phyloP scores from a whole-genome alignment of 495 filamentous ascomycete species.

The Usnea hakonensis region DNA sequence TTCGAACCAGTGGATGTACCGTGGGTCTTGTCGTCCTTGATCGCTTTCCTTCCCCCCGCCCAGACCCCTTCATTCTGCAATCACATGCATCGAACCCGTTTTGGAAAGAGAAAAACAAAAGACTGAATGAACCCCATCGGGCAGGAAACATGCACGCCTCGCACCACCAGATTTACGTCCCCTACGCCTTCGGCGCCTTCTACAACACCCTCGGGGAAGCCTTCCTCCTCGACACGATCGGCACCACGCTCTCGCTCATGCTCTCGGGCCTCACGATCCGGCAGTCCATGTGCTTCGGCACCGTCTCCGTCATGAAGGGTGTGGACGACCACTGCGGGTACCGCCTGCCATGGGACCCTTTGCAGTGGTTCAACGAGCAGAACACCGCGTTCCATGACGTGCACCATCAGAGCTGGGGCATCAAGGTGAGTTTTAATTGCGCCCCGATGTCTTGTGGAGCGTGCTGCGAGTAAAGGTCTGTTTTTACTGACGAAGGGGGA shows the following conservation, averaged over 20 bases:
- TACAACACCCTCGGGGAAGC: constrained; percentile 92
- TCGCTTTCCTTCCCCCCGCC: no score
- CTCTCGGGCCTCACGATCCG: constrained; percentile 66
- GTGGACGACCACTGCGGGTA: constrained; percentile 98
- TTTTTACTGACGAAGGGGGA: not conserved
- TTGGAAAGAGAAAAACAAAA: not conserved
- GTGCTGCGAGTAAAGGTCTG: not conserved
- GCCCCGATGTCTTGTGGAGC: not conserved
- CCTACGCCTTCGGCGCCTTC: constrained; percentile 92
- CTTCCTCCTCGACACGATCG: constrained; percentile 84
- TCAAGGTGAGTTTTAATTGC: constrained; percentile 58
- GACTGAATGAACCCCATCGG: not conserved
- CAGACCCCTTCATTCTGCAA: not conserved
- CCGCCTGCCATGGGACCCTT: constrained; percentile 85
- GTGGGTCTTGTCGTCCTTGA: constrained; percentile 46
- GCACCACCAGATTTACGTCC: constrained; percentile 93
- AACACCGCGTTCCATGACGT: constrained; percentile 95
- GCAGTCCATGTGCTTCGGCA: constrained; percentile 80
- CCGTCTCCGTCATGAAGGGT: constrained; percentile 79
- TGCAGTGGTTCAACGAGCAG: constrained; percentile 84
- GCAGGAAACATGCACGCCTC: constrained; percentile 65
- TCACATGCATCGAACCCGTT: not conserved
- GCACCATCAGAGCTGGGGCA: constrained; percentile 98
- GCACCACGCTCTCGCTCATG: constrained; percentile 74
- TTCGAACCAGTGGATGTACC: constrained; percentile 89